Conservation (phyloP, 805 yeast genomes). For the Candida vartiovaarae region DNA sequence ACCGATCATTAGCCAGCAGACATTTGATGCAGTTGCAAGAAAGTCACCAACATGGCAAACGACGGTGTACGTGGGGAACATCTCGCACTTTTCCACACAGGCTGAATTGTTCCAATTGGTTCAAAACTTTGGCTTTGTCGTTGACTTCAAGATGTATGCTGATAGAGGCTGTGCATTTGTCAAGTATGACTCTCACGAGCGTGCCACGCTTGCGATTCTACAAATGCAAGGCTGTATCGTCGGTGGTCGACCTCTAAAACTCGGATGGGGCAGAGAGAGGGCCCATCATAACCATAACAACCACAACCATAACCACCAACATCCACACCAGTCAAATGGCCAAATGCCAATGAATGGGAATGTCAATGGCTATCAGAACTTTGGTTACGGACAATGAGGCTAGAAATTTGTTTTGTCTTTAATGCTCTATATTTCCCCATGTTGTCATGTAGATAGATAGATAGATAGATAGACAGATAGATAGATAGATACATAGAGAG, state of each 20-base stretch:
- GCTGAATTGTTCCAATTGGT: constrained; percentile 65
- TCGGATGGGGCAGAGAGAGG: constrained; percentile 82
- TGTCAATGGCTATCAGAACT: constrained; percentile 9
- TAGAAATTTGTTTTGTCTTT: too few relatives aligned
- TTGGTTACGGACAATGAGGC: constrained; percentile 11
- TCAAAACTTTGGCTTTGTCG: constrained; percentile 75
- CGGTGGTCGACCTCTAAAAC: constrained; percentile 71
- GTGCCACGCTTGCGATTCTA: constrained; percentile 83
- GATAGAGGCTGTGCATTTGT: constrained; percentile 88
- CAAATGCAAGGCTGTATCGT: constrained; percentile 65
- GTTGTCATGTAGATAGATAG: too few relatives aligned
- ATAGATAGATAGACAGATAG: too few relatives aligned
- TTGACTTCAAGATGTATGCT: constrained; percentile 72
- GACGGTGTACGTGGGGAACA: constrained; percentile 81
- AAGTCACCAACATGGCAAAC: constrained; percentile 81
- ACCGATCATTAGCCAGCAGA: neutral
- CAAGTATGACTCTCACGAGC: constrained; percentile 77
- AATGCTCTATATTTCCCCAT: too few relatives aligned
- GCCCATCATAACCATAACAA: constrained; percentile 16
- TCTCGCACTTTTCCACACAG: constrained; percentile 71
- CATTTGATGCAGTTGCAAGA: constrained; percentile 24
- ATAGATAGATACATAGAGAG: too few relatives aligned
- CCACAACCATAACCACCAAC: constrained; percentile 6
- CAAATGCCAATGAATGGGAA: too few relatives aligned
- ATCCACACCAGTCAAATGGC: too few relatives aligned